phyloP scores from a whole-genome alignment of 352 stramenopile species.

The Phytophthora quininea region DNA sequence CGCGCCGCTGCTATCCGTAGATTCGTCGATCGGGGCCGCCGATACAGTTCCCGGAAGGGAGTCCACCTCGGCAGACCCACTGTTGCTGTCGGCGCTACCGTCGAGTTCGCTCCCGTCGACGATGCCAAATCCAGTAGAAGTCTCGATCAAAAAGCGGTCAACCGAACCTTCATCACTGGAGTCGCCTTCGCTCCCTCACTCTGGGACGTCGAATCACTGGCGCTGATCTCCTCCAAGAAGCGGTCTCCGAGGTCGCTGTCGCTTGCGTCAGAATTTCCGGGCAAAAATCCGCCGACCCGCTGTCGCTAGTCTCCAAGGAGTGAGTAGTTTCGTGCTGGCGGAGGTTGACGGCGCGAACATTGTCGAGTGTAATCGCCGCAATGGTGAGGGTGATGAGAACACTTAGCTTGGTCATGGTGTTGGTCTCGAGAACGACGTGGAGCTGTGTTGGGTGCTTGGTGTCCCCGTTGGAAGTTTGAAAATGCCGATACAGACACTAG shows the following conservation, averaged over 20 bases:
- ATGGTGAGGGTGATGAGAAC: slow-evolving; percentile 2
- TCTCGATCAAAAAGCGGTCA: slow-evolving; percentile 4
- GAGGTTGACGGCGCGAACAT: slow-evolving; percentile 12
- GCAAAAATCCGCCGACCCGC: slow-evolving; percentile 16
- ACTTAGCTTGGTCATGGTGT: slow-evolving; percentile 15
- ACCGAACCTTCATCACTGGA: slow-evolving; percentile 1
- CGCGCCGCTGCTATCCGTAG: neutral
- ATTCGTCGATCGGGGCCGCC: too few relatives aligned
- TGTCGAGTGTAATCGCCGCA: neutral
- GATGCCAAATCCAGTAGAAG: neutral
- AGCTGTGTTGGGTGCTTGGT: too few relatives aligned
- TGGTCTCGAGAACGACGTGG: too few relatives aligned
- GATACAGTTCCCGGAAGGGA: too few relatives aligned
- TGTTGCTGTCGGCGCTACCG: neutral
- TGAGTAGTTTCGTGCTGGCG: slow-evolving; percentile 9
- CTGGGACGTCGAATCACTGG: neutral
- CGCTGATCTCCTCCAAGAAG: slow-evolving; percentile 7
- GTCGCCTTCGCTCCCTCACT: neutral
- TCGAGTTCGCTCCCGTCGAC: neutral
- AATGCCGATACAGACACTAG: neutral
- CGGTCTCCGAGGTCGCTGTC: slow-evolving; percentile 6
- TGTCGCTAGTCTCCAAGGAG: slow-evolving; percentile 16
- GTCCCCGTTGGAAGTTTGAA: neutral
- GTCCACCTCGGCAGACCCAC: neutral
- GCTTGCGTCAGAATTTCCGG: slow-evolving; percentile 6